Evolutionary conservation across 2,329 filamentous ascomycete species (phyloP).

Genomic region (Sphaerulina vaccinii): DNA sequence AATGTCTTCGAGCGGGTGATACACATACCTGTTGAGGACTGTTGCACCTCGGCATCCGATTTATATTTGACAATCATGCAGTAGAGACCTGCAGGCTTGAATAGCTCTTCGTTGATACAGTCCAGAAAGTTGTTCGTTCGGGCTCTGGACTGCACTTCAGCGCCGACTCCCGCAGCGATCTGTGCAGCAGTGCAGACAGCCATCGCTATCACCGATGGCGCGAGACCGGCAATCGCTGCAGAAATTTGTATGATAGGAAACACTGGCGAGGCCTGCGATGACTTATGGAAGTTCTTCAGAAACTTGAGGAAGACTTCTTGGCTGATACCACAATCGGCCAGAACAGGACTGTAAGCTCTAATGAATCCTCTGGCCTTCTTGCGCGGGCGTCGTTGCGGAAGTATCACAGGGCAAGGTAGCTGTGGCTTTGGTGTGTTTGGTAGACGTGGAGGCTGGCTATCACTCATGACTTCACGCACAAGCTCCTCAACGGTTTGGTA

Average conservation of each 20-base stretch:
- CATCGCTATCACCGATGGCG: conserved; percentile 44
- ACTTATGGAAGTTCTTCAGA: conserved; percentile 48
- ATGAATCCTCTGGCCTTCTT: conserved; percentile 52
- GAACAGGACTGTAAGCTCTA: conserved; percentile 53
- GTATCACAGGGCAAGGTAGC: conserved; percentile 50
- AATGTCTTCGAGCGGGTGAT: too few species aligned
- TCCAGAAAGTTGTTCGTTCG: conserved; percentile 57
- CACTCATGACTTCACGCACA: conserved; percentile 27
- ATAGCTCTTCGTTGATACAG: conserved; percentile 56
- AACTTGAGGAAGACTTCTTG: conserved; percentile 52
- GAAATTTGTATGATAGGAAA: conserved; percentile 31
- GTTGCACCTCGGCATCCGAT: conserved; percentile 23
- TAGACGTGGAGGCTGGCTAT: not conserved
- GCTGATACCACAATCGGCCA: conserved; percentile 49
- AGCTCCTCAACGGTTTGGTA: conserved; percentile 25
- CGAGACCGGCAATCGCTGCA: conserved; percentile 41
- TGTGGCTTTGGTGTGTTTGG: not conserved
- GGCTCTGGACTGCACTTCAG: conserved; percentile 40
- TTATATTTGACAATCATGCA: conserved; percentile 51
- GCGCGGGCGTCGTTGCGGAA: conserved; percentile 54
- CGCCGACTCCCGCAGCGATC: conserved; percentile 43
- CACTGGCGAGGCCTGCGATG: conserved; percentile 41
- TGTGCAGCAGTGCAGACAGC: conserved; percentile 48
- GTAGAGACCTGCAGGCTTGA: conserved; percentile 57
- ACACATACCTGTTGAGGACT: too few species aligned